Evolutionary conservation across 306 rosid genomes (phyloP), one percentile per base, ranked within the genome.

Genomic region (Comarum palustre): DNA sequence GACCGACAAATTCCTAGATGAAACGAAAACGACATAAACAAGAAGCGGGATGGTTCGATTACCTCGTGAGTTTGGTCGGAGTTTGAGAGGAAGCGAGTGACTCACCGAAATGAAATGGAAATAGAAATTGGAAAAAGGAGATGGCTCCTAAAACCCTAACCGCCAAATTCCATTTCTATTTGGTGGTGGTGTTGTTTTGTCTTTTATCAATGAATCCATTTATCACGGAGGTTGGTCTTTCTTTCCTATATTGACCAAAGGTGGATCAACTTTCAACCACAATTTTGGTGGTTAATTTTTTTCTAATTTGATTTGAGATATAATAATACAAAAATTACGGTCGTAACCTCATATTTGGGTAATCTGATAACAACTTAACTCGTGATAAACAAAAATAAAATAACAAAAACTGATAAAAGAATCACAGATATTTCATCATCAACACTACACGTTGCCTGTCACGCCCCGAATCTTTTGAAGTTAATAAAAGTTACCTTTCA

Each of bases 121-220:
- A 24, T 22, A 31, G 41, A 38, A 38, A 38, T 38, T 8, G 9
- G 41, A 9, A 38, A 38, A 6, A 38, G 41, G 60, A 20, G 22
- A 52, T 52, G 57, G 58, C 41, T 4, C 61, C 47, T 32, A 48
- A 69, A 69, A 69, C 73, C 73, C 73, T 69, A 48, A 50, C 62
- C 73, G 48, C 48, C 73, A 50, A 69, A 50, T 69, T 34, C 73
- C 20, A 27, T 69, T 32, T 51, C 22, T 34, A 34, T 51, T 69
- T 24, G 61, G 16, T 54, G 61, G 8, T 55, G 22, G 22, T 55
- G 60, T n/a, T 51, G 1, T 51, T 51, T 51, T 16, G 54, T 1
- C 10, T 8, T 20, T 15, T 4, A 51, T 25, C 25, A 2, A 22
- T 51, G n/a, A 19, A 50, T 7, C 25, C 6, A 47, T 4, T 51